phyloP scores from a whole-genome alignment of 169 alveolate species.

The Plasmodium vivax region DNA sequence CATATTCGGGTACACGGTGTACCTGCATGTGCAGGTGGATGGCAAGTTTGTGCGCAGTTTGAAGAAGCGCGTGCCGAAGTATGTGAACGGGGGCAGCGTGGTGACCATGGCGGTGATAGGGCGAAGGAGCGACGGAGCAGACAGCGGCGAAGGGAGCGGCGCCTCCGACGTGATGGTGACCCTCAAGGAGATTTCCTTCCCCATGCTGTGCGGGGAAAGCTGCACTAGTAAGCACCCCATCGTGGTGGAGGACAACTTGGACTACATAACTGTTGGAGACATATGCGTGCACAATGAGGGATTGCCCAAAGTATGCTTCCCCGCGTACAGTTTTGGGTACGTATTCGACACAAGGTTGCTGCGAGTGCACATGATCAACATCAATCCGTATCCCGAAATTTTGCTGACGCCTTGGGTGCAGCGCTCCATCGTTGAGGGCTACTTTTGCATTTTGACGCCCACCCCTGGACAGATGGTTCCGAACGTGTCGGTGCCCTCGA shows the following conservation, averaged over 20 bases:
- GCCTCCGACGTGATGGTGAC: not conserved
- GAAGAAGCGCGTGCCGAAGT: not conserved
- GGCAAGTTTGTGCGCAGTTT: not conserved
- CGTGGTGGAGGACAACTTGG: slow-evolving; percentile 33
- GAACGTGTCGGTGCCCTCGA: not conserved
- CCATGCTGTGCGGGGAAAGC: not conserved
- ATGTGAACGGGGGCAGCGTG: not conserved
- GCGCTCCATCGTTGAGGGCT: slow-evolving; percentile 6
- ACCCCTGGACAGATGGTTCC: not conserved
- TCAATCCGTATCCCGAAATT: slow-evolving; percentile 68
- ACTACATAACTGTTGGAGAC: slow-evolving; percentile 28
- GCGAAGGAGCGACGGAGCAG: not conserved
- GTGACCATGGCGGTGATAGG: slow-evolving; percentile 27
- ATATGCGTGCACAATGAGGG: slow-evolving; percentile 39
- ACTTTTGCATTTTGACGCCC: slow-evolving; percentile 9
- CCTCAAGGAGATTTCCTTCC: slow-evolving; percentile 5
- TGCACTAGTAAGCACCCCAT: slow-evolving; percentile 40
- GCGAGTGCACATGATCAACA: slow-evolving; percentile 28
- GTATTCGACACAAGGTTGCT: slow-evolving; percentile 58
- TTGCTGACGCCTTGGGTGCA: not conserved
- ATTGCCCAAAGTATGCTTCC: slow-evolving; percentile 22
- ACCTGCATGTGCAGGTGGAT: slow-evolving; percentile 2
- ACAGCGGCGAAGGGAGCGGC: not conserved
- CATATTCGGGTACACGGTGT: slow-evolving; percentile 23
- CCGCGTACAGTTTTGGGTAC: slow-evolving; percentile 25